Percentiles rank a stretch among this genome's conserved stretches.
phyloP scores from a whole-genome alignment of 129 eudicot species.

The Flaveria sonorensis region DNA sequence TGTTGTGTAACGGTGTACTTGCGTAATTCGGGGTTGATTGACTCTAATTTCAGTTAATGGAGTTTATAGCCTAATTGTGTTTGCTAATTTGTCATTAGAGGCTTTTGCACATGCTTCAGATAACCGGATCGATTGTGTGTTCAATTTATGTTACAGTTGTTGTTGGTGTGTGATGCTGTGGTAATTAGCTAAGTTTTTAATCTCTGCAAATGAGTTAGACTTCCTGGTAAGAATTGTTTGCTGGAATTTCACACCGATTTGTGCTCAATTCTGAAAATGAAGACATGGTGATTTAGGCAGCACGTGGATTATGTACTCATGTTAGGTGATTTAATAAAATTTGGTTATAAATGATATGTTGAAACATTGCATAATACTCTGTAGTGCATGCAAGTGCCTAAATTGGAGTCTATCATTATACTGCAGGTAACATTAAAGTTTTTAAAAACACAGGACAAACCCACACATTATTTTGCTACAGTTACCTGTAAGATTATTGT shows the following conservation, averaged over 20 bases:
- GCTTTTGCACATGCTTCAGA: neutral
- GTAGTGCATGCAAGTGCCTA: neutral
- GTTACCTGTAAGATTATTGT: neutral
- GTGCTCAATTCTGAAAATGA: constrained; percentile 1
- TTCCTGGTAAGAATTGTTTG: neutral
- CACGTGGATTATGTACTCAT: neutral
- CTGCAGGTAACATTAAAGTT: neutral
- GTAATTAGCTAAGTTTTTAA: constrained; percentile 5
- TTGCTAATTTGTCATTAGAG: neutral
- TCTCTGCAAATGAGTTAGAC: neutral
- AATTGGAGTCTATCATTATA: neutral
- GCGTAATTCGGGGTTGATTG: neutral
- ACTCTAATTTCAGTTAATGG: neutral
- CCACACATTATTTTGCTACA: neutral
- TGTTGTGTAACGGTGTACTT: neutral
- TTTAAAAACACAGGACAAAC: neutral
- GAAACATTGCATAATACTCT: neutral
- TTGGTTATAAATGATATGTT: neutral
- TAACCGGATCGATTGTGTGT: neutral
- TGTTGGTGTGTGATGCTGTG: neutral
- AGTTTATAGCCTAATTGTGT: no score
- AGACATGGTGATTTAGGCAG: neutral
- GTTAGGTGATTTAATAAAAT: neutral
- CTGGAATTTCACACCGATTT: neutral
- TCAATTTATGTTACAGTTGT: neutral